These are phyloP conservation scores for Neurospora discreta DNA, from an alignment of 495 filamentous ascomycete species.

Conservation along the genomic window DNA sequence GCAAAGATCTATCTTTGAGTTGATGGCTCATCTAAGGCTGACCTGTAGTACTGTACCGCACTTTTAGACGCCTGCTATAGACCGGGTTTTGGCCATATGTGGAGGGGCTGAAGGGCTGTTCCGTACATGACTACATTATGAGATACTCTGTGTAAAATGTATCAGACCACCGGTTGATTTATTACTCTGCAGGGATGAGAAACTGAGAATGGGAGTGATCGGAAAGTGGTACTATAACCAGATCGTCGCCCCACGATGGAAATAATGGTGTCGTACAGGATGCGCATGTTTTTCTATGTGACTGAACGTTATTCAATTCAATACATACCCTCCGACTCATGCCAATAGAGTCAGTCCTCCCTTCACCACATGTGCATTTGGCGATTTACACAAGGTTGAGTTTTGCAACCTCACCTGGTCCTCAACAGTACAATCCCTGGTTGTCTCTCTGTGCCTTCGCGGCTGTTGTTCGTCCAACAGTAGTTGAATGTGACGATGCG, in stretches of 20 bases:
- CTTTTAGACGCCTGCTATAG: not conserved
- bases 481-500: not conserved
- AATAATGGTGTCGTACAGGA: not conserved
- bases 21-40: not conserved
- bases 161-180: not conserved
- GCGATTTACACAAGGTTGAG: slow-evolving; percentile 2
- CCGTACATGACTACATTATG: not conserved
- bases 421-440: not conserved
- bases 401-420: not conserved
- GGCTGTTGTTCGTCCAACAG: not conserved
- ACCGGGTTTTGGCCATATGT: not conserved
- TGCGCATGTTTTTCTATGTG: no score
- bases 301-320: not conserved
- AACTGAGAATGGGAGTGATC: not conserved
- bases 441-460: not conserved
- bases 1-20: not conserved
- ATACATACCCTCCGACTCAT: not conserved
- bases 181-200: not conserved
- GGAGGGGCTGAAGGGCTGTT: not conserved
- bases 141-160: not conserved
- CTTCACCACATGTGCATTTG: not conserved
- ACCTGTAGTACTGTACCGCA: not conserved
- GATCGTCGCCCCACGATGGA: not conserved
- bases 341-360: not conserved
- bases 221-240: not conserved